These are phyloP conservation scores for Aspergillus udagawae DNA, from an alignment of 2,329 filamentous ascomycete genomes.

Conservation along the genomic window DNA sequence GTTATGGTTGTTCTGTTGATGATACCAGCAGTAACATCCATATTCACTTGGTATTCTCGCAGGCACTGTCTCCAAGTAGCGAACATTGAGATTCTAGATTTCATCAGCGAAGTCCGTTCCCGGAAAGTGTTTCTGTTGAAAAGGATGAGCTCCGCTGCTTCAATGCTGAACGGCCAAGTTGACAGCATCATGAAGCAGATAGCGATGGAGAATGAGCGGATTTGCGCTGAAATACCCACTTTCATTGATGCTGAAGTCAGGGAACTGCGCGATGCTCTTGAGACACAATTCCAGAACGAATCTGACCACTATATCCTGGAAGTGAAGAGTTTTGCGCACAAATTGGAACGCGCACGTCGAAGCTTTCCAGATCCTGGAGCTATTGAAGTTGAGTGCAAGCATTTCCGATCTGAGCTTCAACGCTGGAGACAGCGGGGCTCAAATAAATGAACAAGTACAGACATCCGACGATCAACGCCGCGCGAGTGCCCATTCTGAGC, in stretches of 20 bases:
- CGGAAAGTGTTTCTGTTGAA: not conserved
- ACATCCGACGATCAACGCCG: too few species aligned
- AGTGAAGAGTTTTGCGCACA: not conserved
- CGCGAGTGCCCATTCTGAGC: too few species aligned
- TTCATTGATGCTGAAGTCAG: not conserved
- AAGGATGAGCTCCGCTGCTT: not conserved
- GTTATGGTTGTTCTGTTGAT: not conserved
- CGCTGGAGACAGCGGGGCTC: not conserved
- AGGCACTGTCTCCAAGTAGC: not conserved
- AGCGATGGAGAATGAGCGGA: not conserved
- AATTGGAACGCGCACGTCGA: not conserved
- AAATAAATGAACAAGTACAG: too few species aligned
- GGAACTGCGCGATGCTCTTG: not conserved
- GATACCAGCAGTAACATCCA: not conserved
- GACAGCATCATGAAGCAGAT: not conserved
- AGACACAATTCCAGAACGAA: not conserved
- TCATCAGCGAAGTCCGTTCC: not conserved
- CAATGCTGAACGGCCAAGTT: not conserved
- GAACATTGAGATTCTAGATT: not conserved
- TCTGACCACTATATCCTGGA: not conserved
- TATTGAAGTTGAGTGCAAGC: not conserved
- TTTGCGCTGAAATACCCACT: not conserved
- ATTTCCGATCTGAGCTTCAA: not conserved
- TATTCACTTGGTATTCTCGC: not conserved
- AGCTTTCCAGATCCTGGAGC: not conserved